These are phyloP conservation scores for Metschnikowia reukaufii DNA, from an alignment of 805 yeast species.

Conservation along the genomic window DNA sequence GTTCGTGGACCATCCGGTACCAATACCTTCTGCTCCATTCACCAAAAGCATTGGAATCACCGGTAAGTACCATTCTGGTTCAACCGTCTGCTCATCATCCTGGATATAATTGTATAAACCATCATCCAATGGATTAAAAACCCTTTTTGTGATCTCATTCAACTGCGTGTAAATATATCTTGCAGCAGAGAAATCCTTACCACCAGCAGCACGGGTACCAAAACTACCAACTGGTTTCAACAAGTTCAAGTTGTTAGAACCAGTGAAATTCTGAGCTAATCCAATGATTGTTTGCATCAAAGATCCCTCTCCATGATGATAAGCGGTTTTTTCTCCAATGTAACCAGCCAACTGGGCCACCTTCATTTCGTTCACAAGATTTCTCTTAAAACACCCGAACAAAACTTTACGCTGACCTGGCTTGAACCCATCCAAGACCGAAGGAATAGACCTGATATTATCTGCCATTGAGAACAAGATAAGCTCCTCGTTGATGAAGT, in stretches of 20 bases:
- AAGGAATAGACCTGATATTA: conserved; percentile 92
- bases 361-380: conserved; percentile 73
- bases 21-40: conserved; percentile 97
- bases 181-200: conserved; percentile 97
- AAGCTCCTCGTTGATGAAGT: conserved; percentile 91
- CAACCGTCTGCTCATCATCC: conserved; percentile 92
- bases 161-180: conserved; percentile 93
- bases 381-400: conserved; percentile 83
- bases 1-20: conserved; percentile 97
- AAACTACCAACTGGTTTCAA: conserved; percentile 91
- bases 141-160: conserved; percentile 67
- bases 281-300: conserved; percentile 88
- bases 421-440: conserved; percentile 90
- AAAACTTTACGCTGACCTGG: conserved; percentile 96
- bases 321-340: conserved; percentile 83
- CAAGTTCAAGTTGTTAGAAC: conserved; percentile 83
- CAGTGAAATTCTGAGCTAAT: conserved; percentile 92
- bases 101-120: conserved; percentile 75
- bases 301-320: conserved; percentile 94
- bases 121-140: conserved; percentile 79
- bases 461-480: conserved; percentile 96
- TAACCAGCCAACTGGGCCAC: conserved; percentile 91
- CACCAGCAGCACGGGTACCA: conserved; percentile 95
- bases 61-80: conserved; percentile 94
- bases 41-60: conserved; percentile 93